Conservation (phyloP, 2,329 filamentous ascomycete genomes). For the Botrytis tulipae region DNA sequence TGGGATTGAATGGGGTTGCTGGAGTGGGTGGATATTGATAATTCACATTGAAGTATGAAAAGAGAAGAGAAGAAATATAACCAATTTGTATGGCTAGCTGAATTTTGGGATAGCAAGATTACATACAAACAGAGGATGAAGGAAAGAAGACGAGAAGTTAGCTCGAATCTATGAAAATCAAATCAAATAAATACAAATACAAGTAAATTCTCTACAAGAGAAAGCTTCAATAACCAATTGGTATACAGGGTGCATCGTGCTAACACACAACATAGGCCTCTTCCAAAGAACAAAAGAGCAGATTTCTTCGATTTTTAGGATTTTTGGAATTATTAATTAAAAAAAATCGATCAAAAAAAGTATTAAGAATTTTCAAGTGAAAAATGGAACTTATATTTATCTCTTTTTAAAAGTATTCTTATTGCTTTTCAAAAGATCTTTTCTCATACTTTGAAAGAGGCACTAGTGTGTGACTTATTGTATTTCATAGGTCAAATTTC, state of each 20-base stretch:
- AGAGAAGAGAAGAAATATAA: background rate
- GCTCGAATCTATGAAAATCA: background rate
- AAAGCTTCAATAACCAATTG: background rate
- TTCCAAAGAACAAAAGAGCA: too few species aligned
- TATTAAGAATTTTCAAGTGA: too few species aligned
- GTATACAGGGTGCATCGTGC: too few species aligned
- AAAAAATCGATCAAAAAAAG: too few species aligned
- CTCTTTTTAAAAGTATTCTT: too few species aligned
- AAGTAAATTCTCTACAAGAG: background rate
- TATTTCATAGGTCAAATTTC: background rate
- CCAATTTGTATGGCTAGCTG: background rate
- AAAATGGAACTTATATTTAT: too few species aligned
- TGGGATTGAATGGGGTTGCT: constrained; percentile 55
- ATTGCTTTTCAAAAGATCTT: too few species aligned
- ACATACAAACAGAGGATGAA: background rate
- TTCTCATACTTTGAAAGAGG: too few species aligned
- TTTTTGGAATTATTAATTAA: too few species aligned
- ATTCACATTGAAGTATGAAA: background rate
- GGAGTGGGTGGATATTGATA: constrained; percentile 11
- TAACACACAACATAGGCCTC: too few species aligned
- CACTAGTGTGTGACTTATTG: background rate
- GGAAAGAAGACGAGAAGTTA: background rate
- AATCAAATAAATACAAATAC: background rate
- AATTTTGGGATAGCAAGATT: background rate
- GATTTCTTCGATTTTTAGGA: too few species aligned